These are phyloP conservation scores for Fusarium sp. DNA, from an alignment of 2,329 filamentous ascomycete species.

Conservation along the genomic window DNA sequence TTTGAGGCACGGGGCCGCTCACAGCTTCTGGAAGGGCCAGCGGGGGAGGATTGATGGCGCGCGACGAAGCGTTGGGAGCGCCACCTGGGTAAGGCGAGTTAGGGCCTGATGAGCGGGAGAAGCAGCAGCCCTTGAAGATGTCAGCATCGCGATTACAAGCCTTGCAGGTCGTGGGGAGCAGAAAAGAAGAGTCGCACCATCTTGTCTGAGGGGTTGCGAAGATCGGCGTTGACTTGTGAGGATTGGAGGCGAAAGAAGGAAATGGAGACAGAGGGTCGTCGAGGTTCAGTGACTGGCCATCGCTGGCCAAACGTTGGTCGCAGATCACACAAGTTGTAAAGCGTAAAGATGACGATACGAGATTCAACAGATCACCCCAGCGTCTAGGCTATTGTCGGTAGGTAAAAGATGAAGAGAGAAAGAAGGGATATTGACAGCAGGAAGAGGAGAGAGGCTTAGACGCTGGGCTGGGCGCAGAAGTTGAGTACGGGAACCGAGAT, in stretches of 20 bases:
- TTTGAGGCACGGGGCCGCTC: constrained; percentile 34
- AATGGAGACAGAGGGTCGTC: constrained; percentile 23
- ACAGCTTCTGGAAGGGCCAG: constrained; percentile 49
- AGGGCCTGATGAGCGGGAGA: constrained; percentile 64
- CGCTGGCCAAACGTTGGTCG: constrained; percentile 29
- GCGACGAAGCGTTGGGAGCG: constrained; percentile 62
- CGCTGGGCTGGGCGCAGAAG: constrained; percentile 11
- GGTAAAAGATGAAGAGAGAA: neutral
- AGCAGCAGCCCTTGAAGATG: constrained; percentile 65
- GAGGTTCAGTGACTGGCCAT: constrained; percentile 40
- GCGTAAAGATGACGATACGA: neutral
- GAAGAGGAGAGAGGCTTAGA: constrained; percentile 6
- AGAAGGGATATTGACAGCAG: constrained; percentile 7
- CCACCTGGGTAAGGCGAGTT: constrained; percentile 67
- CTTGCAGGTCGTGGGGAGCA: neutral
- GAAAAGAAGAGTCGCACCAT: constrained; percentile 33
- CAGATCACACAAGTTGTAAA: constrained; percentile 17
- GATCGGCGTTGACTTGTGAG: constrained; percentile 25
- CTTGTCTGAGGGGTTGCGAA: constrained; percentile 21
- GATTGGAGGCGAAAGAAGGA: constrained; percentile 27
- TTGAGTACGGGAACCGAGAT: constrained; percentile 26
- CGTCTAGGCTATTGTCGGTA: neutral
- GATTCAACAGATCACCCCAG: neutral
- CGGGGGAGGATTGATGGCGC: constrained; percentile 63
- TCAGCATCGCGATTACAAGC: constrained; percentile 30